These are phyloP conservation scores for Hymenoscyphus occultus DNA, from an alignment of 2,329 filamentous ascomycete genomes.

Conservation along the genomic window DNA sequence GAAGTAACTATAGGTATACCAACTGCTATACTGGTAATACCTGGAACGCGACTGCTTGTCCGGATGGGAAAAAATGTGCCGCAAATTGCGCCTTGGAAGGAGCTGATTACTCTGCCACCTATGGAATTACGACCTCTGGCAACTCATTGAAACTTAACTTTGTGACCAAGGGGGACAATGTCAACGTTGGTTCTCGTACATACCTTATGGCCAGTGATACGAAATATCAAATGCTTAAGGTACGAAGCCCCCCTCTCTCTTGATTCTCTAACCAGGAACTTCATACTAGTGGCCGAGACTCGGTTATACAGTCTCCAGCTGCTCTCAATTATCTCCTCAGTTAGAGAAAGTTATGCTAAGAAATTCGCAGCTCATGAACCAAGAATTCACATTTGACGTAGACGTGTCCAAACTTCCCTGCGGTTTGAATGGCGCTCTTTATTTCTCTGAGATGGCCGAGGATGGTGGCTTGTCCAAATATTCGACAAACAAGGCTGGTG, in stretches of 20 bases:
- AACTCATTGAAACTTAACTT: constrained; percentile 55
- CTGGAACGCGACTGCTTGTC: constrained; percentile 43
- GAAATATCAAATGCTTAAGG: constrained; percentile 63
- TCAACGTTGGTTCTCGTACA: constrained; percentile 54
- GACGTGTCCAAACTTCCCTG: constrained; percentile 68
- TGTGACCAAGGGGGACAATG: constrained; percentile 46
- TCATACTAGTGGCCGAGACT: too few relatives aligned
- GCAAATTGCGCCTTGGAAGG: constrained; percentile 53
- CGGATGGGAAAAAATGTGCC: constrained; percentile 45
- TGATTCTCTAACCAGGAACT: too few relatives aligned
- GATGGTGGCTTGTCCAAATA: constrained; percentile 57
- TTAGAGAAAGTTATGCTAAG: too few relatives aligned
- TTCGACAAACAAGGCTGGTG: constrained; percentile 54
- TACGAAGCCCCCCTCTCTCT: too few relatives aligned
- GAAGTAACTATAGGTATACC: constrained; percentile 30
- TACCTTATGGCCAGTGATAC: constrained; percentile 60
- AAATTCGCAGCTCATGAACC: constrained; percentile 47
- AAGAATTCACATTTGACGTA: constrained; percentile 72
- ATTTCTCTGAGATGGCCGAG: constrained; percentile 61
- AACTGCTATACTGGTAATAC: constrained; percentile 45
- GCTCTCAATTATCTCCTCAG: too few relatives aligned
- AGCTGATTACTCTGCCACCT: constrained; percentile 50
- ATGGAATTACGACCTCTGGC: constrained; percentile 54
- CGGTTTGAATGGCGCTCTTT: constrained; percentile 70
- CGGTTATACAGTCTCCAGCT: too few relatives aligned